These are phyloP conservation scores for Persicaria tinctoria DNA, from an alignment of 148 eudicot genomes.

Conservation along the genomic window DNA sequence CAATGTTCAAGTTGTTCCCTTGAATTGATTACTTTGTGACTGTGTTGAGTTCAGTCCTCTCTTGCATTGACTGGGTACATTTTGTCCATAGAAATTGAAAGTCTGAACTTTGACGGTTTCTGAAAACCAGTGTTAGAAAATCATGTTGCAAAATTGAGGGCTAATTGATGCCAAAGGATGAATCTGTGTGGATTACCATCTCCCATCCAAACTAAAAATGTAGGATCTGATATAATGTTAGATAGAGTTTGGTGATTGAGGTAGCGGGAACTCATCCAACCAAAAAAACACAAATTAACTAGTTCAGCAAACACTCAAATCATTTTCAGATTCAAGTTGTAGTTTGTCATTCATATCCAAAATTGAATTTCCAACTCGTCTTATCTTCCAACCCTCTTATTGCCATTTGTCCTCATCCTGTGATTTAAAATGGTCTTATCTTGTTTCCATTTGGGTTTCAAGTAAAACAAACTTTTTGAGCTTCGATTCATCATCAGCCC, in stretches of 20 bases:
- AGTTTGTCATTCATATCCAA: constrained; percentile 6
- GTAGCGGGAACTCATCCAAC: background rate
- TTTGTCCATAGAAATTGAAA: background rate
- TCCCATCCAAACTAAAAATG: background rate
- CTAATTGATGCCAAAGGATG: background rate
- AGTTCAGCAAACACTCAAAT: background rate
- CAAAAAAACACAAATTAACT: background rate
- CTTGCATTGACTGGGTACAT: no score
- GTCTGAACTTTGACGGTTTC: background rate
- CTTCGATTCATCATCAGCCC: background rate
- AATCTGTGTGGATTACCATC: background rate
- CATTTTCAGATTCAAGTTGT: background rate
- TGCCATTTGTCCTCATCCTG: constrained; percentile 4
- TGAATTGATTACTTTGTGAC: no score
- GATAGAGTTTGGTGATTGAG: constrained; percentile 3
- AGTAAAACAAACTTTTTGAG: background rate
- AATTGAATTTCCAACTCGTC: background rate
- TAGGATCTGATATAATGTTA: background rate
- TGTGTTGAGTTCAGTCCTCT: no score
- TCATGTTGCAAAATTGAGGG: constrained; percentile 3
- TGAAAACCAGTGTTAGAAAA: no score
- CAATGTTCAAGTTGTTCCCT: no score
- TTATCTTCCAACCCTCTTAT: background rate
- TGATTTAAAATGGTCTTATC: background rate
- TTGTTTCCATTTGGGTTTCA: background rate